Conservation (phyloP, 805 yeast genomes). For the Myxozyma nipponensis region DNA sequence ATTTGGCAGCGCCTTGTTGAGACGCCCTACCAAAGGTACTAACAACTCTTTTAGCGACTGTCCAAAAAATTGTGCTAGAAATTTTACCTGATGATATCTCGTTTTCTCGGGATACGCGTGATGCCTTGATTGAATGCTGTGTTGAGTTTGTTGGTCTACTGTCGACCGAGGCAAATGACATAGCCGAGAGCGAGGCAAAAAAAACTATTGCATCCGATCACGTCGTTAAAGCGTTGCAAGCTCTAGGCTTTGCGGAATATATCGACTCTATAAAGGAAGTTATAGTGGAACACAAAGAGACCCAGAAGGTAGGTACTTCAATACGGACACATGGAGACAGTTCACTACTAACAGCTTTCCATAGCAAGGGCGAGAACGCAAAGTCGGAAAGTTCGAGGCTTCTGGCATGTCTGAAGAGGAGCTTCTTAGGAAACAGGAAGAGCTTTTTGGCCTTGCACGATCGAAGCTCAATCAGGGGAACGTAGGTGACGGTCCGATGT, state of each 20-base stretch:
- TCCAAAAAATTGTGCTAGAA: constrained; percentile 88
- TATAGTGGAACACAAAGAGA: constrained; percentile 80
- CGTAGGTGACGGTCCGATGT: background rate
- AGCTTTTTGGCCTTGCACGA: constrained; percentile 74
- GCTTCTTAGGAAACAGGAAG: constrained; percentile 85
- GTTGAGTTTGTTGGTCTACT: constrained; percentile 93
- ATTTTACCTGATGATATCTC: constrained; percentile 83
- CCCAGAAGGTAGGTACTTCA: constrained; percentile 51
- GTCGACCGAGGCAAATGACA: constrained; percentile 89
- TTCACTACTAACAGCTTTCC: background rate
- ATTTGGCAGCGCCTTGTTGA: background rate
- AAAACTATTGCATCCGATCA: constrained; percentile 97
- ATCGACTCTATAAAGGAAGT: constrained; percentile 76
- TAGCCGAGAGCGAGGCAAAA: constrained; percentile 93
- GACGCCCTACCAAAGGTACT: no score
- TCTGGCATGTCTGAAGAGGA: constrained; percentile 93
- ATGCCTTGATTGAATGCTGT: constrained; percentile 92
- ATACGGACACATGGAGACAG: background rate
- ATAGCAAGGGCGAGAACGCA: constrained; percentile 63
- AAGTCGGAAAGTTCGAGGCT: constrained; percentile 87
- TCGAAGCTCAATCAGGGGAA: constrained; percentile 20
- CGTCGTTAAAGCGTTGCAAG: constrained; percentile 82
- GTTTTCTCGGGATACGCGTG: constrained; percentile 89
- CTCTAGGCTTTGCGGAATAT: constrained; percentile 81
- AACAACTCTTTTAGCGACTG: constrained; percentile 67